Evolutionary conservation across 169 alveolate genomes (phyloP).

Genomic region (Cryptosporidium ubiquitum): DNA sequence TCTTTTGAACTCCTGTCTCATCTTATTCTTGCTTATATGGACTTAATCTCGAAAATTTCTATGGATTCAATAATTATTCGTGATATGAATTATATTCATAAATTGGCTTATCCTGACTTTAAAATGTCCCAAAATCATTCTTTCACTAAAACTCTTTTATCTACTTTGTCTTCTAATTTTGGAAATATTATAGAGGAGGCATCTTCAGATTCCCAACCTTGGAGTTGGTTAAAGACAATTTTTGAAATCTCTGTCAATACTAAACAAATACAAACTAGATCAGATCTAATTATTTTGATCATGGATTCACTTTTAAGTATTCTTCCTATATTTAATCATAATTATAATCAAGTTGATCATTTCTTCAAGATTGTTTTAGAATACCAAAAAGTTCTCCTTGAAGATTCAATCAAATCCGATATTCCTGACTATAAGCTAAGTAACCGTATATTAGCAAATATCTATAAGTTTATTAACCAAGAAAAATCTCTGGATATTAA

Average conservation of each 20-base stretch:
- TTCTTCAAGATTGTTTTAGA: not conserved
- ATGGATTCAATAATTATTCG: not conserved
- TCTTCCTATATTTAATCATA: not conserved
- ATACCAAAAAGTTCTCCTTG: not conserved
- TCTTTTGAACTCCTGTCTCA: not conserved
- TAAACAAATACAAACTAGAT: not conserved
- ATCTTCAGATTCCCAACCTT: not conserved
- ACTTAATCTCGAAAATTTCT: not conserved
- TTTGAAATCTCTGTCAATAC: not conserved
- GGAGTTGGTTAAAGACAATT: not conserved
- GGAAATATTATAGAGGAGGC: too few species aligned
- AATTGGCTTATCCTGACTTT: not conserved
- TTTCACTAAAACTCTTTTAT: not conserved
- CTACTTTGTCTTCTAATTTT: not conserved
- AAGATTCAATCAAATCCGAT: not conserved
- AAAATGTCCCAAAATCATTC: not conserved
- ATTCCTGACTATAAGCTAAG: not conserved
- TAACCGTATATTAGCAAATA: not conserved
- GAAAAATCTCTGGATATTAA: not conserved
- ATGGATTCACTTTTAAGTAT: not conserved
- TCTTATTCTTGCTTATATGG: not conserved
- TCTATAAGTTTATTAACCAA: not conserved
- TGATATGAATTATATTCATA: not conserved
- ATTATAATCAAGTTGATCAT: not conserved
- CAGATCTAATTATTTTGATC: not conserved